phyloP scores from a whole-genome alignment of 2,329 filamentous ascomycete species.

The Cordyceps tenuipes region DNA sequence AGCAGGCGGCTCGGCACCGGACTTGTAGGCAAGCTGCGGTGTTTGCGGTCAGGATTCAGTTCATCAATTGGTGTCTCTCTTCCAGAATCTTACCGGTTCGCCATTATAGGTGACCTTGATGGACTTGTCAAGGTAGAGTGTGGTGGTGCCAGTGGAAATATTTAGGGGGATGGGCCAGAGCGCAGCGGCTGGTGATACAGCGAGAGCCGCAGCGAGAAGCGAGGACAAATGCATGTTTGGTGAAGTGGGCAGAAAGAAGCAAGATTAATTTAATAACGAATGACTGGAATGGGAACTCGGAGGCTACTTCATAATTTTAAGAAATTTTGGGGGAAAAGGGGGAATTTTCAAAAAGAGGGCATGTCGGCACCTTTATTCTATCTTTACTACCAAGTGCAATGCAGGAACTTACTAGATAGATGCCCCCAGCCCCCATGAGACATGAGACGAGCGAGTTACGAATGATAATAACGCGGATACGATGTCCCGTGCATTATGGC shows the following conservation, averaged over 20 bases:
- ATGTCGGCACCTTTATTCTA: too few relatives aligned
- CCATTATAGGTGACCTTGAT: constrained; percentile 52
- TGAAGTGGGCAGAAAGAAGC: not conserved
- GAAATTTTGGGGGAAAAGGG: too few relatives aligned
- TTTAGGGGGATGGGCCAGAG: constrained; percentile 48
- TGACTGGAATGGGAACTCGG: not conserved
- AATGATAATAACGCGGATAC: too few relatives aligned
- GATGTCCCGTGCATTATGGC: too few relatives aligned
- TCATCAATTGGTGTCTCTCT: not conserved
- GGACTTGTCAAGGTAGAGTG: constrained; percentile 44
- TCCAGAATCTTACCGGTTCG: constrained; percentile 40
- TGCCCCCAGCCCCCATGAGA: too few relatives aligned
- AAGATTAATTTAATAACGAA: not conserved
- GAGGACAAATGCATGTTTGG: not conserved
- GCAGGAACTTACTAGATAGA: too few relatives aligned
- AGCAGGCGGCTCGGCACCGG: constrained; percentile 33
- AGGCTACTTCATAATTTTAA: too few relatives aligned
- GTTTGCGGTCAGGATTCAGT: not conserved
- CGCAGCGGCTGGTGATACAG: constrained; percentile 24
- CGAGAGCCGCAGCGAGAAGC: not conserved
- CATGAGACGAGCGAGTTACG: too few relatives aligned
- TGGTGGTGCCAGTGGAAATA: constrained; percentile 41
- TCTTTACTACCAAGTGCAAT: too few relatives aligned
- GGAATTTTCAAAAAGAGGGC: too few relatives aligned
- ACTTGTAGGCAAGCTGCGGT: constrained; percentile 39